Evolutionary conservation across 495 filamentous ascomycete genomes (phyloP).

Genomic region (Glarea lozoyensis): DNA sequence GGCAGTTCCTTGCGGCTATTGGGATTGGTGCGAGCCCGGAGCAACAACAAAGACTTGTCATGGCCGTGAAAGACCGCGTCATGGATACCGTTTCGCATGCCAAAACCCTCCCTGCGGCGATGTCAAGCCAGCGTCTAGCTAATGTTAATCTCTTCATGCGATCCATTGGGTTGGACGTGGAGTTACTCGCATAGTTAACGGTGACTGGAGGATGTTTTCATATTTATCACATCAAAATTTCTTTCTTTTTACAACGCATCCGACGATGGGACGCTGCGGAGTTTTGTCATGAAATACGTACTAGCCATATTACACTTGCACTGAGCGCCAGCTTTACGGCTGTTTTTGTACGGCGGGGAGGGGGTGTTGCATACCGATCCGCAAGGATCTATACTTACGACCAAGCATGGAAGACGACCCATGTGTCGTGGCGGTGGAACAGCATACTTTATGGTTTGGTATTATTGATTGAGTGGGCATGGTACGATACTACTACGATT

Average conservation of each 20-base stretch:
- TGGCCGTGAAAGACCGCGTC: conserved; percentile 95
- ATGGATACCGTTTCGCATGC: conserved; percentile 88
- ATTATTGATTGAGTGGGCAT: background rate
- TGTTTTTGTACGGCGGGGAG: conserved; percentile 15
- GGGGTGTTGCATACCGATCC: conserved; percentile 5
- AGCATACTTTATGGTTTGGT: conserved; percentile 6
- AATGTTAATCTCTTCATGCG: conserved; percentile 98
- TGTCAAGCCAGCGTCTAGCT: conserved; percentile 68
- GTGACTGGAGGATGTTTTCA: conserved; percentile 1
- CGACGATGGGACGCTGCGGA: conserved; percentile 6
- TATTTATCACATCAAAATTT: conserved; percentile 9
- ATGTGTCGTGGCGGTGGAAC: background rate
- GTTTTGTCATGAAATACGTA: conserved; percentile 11
- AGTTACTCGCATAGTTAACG: conserved; percentile 62
- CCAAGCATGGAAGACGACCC: background rate
- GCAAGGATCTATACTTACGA: background rate
- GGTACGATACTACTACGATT: background rate
- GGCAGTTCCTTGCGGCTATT: conserved; percentile 93
- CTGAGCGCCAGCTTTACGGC: conserved; percentile 10
- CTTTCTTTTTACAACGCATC: conserved; percentile 8
- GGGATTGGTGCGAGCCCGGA: conserved; percentile 86
- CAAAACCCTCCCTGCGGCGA: conserved; percentile 79
- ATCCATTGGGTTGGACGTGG: conserved; percentile 94
- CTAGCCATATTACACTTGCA: conserved; percentile 3
- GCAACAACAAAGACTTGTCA: conserved; percentile 87